Evolutionary conservation across 1,284 basidiomycete species (phyloP), one percentile per base, ranked within the genome.

Genomic region (Cutaneotrichosporon cyanovorans): DNA sequence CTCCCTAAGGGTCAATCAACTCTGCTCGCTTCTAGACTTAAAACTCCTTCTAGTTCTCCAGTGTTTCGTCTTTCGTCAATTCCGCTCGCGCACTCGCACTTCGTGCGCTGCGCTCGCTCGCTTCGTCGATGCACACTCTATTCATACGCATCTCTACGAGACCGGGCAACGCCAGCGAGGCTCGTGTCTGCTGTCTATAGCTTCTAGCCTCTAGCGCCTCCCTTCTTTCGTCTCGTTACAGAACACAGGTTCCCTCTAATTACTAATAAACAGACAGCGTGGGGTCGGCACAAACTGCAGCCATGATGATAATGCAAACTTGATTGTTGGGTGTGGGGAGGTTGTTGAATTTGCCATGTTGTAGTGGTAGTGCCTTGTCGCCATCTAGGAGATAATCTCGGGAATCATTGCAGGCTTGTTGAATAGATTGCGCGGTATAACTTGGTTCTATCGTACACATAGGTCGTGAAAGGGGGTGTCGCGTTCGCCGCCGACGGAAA

Each of bases 141-240:
- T 54, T 54, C 52, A 54, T 54, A 46, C 40, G 48, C 37, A 33
- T 33, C 40, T 36, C n/a, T 40, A 42, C 40, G 45, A 44, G 37
- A 33, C 36, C 42, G 49, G 52, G 40, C 38, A 48, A 54, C 52
- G 52, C 52, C 49, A 19, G 39, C 39, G 52, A 54, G 52, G 52
- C 52, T 50, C 42, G 28, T 38, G 25, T 28, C 25, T 39, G 37
- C 35, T 35, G 32, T 46, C 48, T 54, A 42, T 50, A 40, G 46
- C 32, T 12, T 54, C 48, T 54, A 50, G 52, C 52, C 52, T 54
- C 52, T 54, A 54, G 52, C 52, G 52, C 44, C 46, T 42, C 40
- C 40, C 40, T 40, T 36, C 43, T 50, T 40, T 46, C 49, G 20
- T 44, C 49, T 50, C 45, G 43, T 46, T 41, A 41, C 20, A 33